These are phyloP conservation scores for Glycine tomentella DNA, from an alignment of 306 rosid species.

Conservation along the genomic window DNA sequence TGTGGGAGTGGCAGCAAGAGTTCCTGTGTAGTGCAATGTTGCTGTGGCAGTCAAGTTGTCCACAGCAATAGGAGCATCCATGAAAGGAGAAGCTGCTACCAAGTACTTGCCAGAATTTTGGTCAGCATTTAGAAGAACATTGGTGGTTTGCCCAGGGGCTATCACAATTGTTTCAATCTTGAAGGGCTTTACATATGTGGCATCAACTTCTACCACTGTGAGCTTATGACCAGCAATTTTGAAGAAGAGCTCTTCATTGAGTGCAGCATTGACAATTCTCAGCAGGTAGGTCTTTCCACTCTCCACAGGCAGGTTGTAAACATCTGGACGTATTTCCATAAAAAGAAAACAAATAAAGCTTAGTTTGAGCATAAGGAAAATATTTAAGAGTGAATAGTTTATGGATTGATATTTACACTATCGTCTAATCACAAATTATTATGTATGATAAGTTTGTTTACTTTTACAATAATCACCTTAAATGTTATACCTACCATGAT, in stretches of 20 bases:
- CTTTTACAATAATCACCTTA: no score
- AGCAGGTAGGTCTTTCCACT: conserved; percentile 70
- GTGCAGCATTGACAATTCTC: conserved; percentile 94
- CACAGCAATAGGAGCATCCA: conserved; percentile 75
- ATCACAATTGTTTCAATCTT: conserved; percentile 69
- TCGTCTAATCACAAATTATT: no score
- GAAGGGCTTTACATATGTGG: conserved; percentile 82
- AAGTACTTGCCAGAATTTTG: conserved; percentile 73
- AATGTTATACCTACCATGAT: no score
- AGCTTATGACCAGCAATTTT: conserved; percentile 85
- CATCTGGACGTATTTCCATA: conserved; percentile 49
- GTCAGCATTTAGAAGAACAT: conserved; percentile 65
- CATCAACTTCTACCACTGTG: conserved; percentile 86
- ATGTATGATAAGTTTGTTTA: no score
- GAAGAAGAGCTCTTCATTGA: conserved; percentile 96
- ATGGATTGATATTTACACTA: no score
- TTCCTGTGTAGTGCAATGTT: conserved; percentile 77
- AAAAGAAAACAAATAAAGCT: no score
- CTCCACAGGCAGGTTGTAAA: conserved; percentile 64
- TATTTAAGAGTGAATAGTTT: no score
- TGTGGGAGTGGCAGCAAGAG: conserved; percentile 60
- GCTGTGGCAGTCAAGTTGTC: conserved; percentile 82
- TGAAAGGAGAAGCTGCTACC: conserved; percentile 76
- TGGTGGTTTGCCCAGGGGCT: conserved; percentile 95
- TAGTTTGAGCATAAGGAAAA: no score